phyloP scores from a whole-genome alignment of 176 grass and related monocot genomes.

The Poa pratensis region DNA sequence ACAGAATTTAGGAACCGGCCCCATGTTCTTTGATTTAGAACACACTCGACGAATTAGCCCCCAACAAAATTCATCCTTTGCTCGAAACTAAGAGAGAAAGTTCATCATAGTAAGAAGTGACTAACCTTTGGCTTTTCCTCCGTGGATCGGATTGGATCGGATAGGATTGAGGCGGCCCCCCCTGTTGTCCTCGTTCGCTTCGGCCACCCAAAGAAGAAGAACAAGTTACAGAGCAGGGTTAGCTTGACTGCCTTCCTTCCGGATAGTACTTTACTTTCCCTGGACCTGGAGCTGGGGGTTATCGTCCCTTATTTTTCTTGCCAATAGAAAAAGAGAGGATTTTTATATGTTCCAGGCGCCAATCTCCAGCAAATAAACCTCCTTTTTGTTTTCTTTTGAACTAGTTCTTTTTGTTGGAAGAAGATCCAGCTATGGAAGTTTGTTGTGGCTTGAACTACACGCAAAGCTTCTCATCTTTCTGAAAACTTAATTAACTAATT shows the following conservation, averaged over 20 bases:
- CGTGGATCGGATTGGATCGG: conserved; percentile 18
- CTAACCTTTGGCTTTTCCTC: conserved; percentile 41
- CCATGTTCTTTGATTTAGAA: conserved; percentile 25
- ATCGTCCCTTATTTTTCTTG: neutral
- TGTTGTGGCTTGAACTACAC: conserved; percentile 30
- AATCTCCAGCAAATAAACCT: conserved; percentile 28
- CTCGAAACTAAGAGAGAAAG: neutral
- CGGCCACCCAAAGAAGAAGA: conserved; percentile 26
- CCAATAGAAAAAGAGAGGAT: neutral
- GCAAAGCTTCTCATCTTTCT: conserved; percentile 27
- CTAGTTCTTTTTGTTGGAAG: neutral
- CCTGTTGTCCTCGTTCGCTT: conserved; percentile 31
- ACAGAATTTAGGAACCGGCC: neutral
- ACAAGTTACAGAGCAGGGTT: conserved; percentile 6
- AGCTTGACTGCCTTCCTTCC: conserved; percentile 33
- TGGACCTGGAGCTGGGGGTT: conserved; percentile 12
- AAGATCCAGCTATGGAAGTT: conserved; percentile 40
- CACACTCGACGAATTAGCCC: neutral
- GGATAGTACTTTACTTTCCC: conserved; percentile 36
- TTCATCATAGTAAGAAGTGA: conserved; percentile 8
- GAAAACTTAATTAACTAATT: neutral
- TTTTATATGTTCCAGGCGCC: conserved; percentile 33
- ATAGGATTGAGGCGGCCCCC: conserved; percentile 28
- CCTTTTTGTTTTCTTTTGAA: neutral
- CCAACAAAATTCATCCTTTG: neutral